Evolutionary conservation across 768 basidiomycete species (phyloP), one percentile per base, ranked within the genome.

Genomic region (Baorangia bicolor): DNA sequence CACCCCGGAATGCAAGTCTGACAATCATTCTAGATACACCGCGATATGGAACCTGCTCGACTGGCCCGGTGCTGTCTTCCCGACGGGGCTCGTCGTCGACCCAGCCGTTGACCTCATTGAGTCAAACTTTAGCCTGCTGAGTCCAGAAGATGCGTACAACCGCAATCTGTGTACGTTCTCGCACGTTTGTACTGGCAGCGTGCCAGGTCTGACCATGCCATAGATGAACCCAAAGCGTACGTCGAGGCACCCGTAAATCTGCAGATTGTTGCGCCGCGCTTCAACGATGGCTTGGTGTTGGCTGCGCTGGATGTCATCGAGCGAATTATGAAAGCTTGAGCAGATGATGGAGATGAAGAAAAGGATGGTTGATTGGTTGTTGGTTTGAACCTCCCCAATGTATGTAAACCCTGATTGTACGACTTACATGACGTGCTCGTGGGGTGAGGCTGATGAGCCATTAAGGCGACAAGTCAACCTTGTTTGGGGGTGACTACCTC

Each of bases 21-120:
- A 54, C 11, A 0, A 18, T 12, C 10, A 14, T 23, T 20, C n/a
- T 40, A 75, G 75, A 7, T 79, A 78, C 51, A 77, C 78, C 0
- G 71, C 67, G 12, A 59, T 75, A 23, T 77, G 74, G 69, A 81
- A 81, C 54, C 59, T 80, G 16, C 62, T 74, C 14, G 80, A 81
- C 62, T 79, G 75, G 49, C 74, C 79, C 0, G 71, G 72, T 1
- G 73, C 70, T 3, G 74, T 78, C 5, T 76, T 81, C 65, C 80
- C 78, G 9, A 76, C 74, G 20, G 76, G 77, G n/a, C 67, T 73
- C 23, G 37, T 55, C 18, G 58, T 53, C 42, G 65, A 73, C 50
- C 62, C 73, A 38, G 39, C 59, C 2, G 5, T 69, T 7, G 73
- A 74, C 28, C 16, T 49, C 21, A 14, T 53, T 20, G 40, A 61